Conservation (phyloP, 2,329 filamentous ascomycete genomes). For the Thermoascus crustaceus region DNA sequence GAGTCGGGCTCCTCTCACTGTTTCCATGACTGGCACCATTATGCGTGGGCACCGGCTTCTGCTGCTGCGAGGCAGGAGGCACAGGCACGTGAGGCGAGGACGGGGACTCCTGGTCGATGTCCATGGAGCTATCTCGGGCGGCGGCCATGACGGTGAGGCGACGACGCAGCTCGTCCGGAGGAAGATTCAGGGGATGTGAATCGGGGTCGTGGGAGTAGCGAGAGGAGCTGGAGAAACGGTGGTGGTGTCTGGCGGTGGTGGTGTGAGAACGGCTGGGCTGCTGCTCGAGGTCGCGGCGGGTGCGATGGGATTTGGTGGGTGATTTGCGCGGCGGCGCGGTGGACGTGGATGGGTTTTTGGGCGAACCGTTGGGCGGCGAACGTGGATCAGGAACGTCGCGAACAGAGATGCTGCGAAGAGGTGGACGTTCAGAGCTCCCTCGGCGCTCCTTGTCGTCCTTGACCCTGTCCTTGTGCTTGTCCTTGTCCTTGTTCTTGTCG, state of each 20-base stretch:
- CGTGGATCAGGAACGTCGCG: background rate
- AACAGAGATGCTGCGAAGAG: too few relatives aligned
- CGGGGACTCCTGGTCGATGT: constrained; percentile 60
- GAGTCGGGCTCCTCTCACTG: constrained; percentile 35
- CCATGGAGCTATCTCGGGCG: constrained; percentile 56
- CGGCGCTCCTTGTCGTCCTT: background rate
- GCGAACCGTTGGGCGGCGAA: background rate
- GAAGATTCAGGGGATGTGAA: constrained; percentile 81
- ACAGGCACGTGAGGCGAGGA: constrained; percentile 49
- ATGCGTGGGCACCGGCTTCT: constrained; percentile 10
- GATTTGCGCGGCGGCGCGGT: constrained; percentile 8
- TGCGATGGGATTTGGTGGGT: constrained; percentile 13
- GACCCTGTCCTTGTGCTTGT: constrained; percentile 11
- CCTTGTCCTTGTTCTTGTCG: constrained; percentile 12
- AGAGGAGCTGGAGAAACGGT: constrained; percentile 28
- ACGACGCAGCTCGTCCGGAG: constrained; percentile 77
- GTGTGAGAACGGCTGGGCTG: constrained; percentile 24
- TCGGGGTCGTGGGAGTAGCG: constrained; percentile 49
- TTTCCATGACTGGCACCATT: constrained; percentile 28
- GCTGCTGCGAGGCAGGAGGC: constrained; percentile 25
- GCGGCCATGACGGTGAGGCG: constrained; percentile 51
- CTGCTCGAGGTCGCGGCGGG: constrained; percentile 8
- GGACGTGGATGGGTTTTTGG: background rate
- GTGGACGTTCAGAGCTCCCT: too few relatives aligned
- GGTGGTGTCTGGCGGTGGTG: constrained; percentile 18